Percentiles rank a stretch among this genome's conserved stretches.
Evolutionary conservation across 108 stramenopile genomes (phyloP).

Genomic region (Conticribra guillardii): DNA sequence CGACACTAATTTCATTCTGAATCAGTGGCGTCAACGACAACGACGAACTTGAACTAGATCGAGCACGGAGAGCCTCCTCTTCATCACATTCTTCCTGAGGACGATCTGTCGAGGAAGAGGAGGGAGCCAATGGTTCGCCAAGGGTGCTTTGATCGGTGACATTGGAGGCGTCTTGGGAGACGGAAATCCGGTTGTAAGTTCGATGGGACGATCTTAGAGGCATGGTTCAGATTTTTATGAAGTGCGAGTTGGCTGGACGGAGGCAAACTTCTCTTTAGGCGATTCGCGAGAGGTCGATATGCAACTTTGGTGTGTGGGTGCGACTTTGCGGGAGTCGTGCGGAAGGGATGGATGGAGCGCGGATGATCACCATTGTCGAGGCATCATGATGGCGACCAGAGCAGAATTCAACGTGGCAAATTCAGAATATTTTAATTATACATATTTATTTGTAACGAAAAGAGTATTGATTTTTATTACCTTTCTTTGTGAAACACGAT

Average conservation of each 20-base stretch:
- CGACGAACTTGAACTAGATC: background rate
- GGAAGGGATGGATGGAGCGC: too few relatives aligned
- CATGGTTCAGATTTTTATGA: slow-evolving; percentile 5
- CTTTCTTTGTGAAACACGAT: too few relatives aligned
- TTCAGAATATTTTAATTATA: too few relatives aligned
- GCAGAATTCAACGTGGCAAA: too few relatives aligned
- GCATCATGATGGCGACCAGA: too few relatives aligned
- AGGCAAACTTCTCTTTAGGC: too few relatives aligned
- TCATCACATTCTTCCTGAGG: slow-evolving; percentile 4
- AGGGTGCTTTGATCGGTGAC: background rate
- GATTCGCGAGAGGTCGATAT: too few relatives aligned
- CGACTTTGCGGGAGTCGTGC: too few relatives aligned
- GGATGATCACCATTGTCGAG: too few relatives aligned
- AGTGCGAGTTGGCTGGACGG: background rate
- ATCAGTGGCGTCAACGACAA: slow-evolving; percentile 12
- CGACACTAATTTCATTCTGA: slow-evolving; percentile 46
- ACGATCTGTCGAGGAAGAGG: slow-evolving; percentile 21
- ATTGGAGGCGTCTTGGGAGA: slow-evolving; percentile 7
- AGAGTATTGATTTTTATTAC: too few relatives aligned
- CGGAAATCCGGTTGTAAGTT: slow-evolving; percentile 32
- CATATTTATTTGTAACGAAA: too few relatives aligned
- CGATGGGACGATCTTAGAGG: slow-evolving; percentile 21
- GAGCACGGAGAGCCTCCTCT: background rate
- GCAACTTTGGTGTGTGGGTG: too few relatives aligned
- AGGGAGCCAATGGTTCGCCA: slow-evolving; percentile 25